Evolutionary conservation across 2,329 filamentous ascomycete species (phyloP), one percentile per base, ranked within the genome.

Genomic region (Ascochyta clinopodiicola): DNA sequence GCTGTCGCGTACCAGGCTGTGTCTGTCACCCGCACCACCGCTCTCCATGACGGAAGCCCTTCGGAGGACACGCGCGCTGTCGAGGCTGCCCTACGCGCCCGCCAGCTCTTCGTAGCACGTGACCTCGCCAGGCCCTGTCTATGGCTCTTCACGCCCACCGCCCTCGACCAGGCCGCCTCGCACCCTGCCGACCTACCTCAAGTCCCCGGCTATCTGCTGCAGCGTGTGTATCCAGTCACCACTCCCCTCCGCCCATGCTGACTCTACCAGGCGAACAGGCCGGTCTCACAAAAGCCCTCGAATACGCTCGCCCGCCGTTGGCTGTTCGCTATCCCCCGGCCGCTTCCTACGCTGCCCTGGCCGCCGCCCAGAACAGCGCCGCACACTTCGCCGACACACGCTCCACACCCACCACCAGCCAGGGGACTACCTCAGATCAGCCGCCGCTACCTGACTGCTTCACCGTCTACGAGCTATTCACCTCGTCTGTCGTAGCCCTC

Each of bases 401-500:
- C 21, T 43, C 59, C 12, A 25, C 62, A 13, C 66, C 69, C 19
- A 57, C 46, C 29, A 62, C 43, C 43, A 51, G 40, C 27, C 70
- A 68, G 44, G 15, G 44, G 25, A 52, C 44, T 17, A n/a, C 45
- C 21, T 21, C 50, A 25, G 60, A 62, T 19, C 59, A 66, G 25
- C 66, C 57, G 29, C 68, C 64, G 35, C 61, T 63, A 12, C 63
- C 70, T 22, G 73, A 76, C 53, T 69, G 58, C 55, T 67, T 68
- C 35, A 59, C 66, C 25, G 56, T 76, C 31, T 77, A 77, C 64
- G 72, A 74, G 56, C 63, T 75, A 31, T 75, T 76, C 62, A 72
- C 66, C 6, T 72, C 74, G 25, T 71, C 75, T 40, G 68, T 77
- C 42, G 59, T 73, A 51, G 73, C 71, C 34, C 62, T 73, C 43